A percentile compares a stretch with the other conserved stretches of the same genome.
phyloP scores from a whole-genome alignment of 176 grass and related monocot genomes.

The Musa acuminata region DNA sequence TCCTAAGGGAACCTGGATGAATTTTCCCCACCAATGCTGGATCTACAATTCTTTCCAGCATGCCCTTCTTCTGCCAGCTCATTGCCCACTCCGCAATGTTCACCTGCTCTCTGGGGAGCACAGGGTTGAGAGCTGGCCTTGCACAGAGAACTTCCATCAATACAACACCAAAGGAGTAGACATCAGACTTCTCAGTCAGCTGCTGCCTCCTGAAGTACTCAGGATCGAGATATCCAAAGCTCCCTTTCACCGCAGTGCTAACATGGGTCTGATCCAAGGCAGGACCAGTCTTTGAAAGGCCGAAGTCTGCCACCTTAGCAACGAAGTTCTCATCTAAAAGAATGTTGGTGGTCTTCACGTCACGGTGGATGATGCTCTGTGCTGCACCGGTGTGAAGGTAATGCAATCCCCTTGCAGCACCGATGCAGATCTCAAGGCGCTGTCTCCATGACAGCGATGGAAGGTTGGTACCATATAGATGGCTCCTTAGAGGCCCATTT shows the following conservation, averaged over 20 bases:
- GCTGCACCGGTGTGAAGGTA: constrained; percentile 92
- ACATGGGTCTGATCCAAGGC: constrained; percentile 87
- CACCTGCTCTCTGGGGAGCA: constrained; percentile 75
- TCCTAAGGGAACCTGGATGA: constrained; percentile 55
- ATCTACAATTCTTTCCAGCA: constrained; percentile 62
- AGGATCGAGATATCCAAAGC: constrained; percentile 85
- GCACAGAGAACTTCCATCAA: constrained; percentile 82
- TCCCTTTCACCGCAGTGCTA: constrained; percentile 89
- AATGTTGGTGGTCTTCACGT: constrained; percentile 95
- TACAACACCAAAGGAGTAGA: constrained; percentile 92
- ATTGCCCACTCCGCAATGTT: constrained; percentile 85
- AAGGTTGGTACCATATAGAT: constrained; percentile 62
- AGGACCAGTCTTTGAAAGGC: constrained; percentile 85
- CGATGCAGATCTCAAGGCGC: constrained; percentile 89
- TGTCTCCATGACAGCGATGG: constrained; percentile 70
- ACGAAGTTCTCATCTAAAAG: constrained; percentile 82
- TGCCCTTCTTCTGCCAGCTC: constrained; percentile 79
- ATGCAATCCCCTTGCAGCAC: constrained; percentile 86
- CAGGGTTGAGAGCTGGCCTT: constrained; percentile 67
- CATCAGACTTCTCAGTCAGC: constrained; percentile 91
- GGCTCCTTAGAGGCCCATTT: constrained; percentile 79
- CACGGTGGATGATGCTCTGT: constrained; percentile 86
- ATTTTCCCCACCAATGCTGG: constrained; percentile 48
- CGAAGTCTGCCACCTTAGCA: constrained; percentile 93
- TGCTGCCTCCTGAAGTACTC: constrained; percentile 93